Conservation (phyloP, 139 green algal genomes). For the Choricystis sp. region DNA sequence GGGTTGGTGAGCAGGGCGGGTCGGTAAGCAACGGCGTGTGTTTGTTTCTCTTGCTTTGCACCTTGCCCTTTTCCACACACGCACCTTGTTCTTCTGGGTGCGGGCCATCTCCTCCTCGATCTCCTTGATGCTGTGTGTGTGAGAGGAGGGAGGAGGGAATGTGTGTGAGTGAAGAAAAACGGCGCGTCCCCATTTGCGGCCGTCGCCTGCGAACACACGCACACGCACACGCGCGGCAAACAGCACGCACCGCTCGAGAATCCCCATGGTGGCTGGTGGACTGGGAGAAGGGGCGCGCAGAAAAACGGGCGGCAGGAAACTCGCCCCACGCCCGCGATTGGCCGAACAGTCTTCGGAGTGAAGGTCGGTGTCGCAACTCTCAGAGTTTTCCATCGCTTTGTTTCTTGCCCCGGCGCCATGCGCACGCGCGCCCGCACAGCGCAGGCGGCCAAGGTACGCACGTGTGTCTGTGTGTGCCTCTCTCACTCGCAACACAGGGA, state of each 20-base stretch:
- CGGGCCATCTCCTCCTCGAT: slow-evolving; percentile 46
- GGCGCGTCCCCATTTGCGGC: too few relatives aligned
- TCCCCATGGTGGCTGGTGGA: slow-evolving; percentile 64
- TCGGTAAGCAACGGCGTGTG: background rate
- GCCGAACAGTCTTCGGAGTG: too few relatives aligned
- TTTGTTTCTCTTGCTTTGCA: background rate
- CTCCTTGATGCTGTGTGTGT: background rate
- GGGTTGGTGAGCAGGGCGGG: background rate
- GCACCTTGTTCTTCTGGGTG: slow-evolving; percentile 97
- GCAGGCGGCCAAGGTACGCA: too few relatives aligned
- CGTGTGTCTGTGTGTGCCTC: too few relatives aligned
- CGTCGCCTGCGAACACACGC: background rate
- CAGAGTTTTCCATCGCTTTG: too few relatives aligned
- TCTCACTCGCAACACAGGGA: too few relatives aligned
- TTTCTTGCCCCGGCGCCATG: too few relatives aligned
- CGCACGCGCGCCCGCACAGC: too few relatives aligned
- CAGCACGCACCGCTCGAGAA: slow-evolving; percentile 89
- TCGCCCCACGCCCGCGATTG: too few relatives aligned
- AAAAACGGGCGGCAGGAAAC: too few relatives aligned
- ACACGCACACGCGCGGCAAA: slow-evolving; percentile 73
- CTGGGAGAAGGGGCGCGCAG: too few relatives aligned
- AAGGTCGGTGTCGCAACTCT: too few relatives aligned
- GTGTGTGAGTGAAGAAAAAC: background rate
- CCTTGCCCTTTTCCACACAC: background rate
- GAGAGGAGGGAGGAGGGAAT: background rate